Base-by-base conservation (phyloP, 176 grass and related monocot genomes). In the Neostapfia colusana region DNA sequence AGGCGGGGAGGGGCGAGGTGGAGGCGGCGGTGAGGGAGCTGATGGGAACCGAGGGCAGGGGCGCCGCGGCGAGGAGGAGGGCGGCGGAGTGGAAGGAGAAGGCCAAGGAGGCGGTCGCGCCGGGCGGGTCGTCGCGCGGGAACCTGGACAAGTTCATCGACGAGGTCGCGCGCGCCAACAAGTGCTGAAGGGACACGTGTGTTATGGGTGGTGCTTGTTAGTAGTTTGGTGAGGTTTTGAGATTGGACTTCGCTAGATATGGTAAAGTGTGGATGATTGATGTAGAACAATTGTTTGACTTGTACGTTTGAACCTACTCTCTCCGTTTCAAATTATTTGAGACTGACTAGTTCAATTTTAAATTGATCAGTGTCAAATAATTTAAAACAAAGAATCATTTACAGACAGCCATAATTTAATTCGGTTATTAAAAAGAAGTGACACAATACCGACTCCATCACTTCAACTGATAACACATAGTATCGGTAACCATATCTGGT, bases 1-100 rank as follows among this genome's bases (percentile, higher is more conserved):
- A 86, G 26, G 88, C 54, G 6, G 75, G 16, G 79, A 64, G 85
- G 15, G 13, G n/a, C 0, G 66, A 84, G 60, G 88, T 91, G 57
- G 82, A 91, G 74, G 57, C 18, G 1, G 41, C 85, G 44, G 80
- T 94, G 45, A 79, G 79, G 76, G 88, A 91, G 63, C 28, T 85
- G 26, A 86, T 93, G 78, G 83, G 72, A 23, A 42, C 6, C 1
- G 60, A 85, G 9, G 82, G 90, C 73, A 86, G 79, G 66, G 87
- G 81, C 65, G 82, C 79, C 24, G 75, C 44, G 26, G 23, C 51
- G 69, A 83, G 87, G 79, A 40, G 34, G 79, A 75, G 14, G 35
- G 79, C 84, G 2, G 51, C 46, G 1, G 87, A 78, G 59, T 94
- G 85, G 88, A 94, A 84, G 79, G 54, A 51, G 24, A 86, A 69